Percentiles rank a stretch among this genome's conserved stretches.
These are phyloP conservation scores for thale cress (Arabidopsis thaliana) DNA, from an alignment of 345 rosid species.

Conservation along the genomic window DNA sequence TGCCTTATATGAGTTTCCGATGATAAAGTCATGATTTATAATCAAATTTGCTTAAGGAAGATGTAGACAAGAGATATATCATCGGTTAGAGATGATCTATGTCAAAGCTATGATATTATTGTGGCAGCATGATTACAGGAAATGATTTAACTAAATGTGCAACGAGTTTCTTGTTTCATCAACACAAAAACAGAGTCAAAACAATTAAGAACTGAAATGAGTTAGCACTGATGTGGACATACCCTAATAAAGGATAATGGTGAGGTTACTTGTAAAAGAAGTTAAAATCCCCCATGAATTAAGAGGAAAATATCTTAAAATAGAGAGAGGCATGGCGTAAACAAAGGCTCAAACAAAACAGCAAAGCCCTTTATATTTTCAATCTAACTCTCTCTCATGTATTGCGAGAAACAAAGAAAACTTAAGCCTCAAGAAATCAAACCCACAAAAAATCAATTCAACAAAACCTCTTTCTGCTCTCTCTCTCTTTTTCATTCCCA, in stretches of 20 bases:
- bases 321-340: conserved; percentile 45
- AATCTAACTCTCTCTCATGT: conserved; percentile 36
- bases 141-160: conserved; percentile 7
- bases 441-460: conserved; percentile 21
- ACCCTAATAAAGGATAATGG: conserved; percentile 34
- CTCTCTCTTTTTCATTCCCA: conserved; percentile 29
- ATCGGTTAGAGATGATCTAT: not conserved
- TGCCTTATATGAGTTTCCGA: not conserved
- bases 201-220: conserved; percentile 33
- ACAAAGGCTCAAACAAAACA: conserved; percentile 40
- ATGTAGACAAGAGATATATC: not conserved
- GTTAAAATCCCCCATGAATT: conserved; percentile 27
- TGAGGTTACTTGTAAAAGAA: conserved; percentile 35
- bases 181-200: conserved; percentile 29
- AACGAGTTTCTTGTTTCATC: conserved; percentile 17
- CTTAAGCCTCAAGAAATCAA: conserved; percentile 36
- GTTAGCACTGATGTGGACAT: conserved; percentile 33
- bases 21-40: not conserved
- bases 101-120: not conserved
- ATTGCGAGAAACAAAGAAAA: conserved; percentile 31
- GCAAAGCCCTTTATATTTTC: conserved; percentile 42
- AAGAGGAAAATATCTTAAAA: conserved; percentile 24
- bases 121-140: not conserved
- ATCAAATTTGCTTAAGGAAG: not conserved
- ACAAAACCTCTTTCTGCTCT: conserved; percentile 36